Conservation (phyloP, 2,329 filamentous ascomycete species). For the Kalmusia sp. region DNA sequence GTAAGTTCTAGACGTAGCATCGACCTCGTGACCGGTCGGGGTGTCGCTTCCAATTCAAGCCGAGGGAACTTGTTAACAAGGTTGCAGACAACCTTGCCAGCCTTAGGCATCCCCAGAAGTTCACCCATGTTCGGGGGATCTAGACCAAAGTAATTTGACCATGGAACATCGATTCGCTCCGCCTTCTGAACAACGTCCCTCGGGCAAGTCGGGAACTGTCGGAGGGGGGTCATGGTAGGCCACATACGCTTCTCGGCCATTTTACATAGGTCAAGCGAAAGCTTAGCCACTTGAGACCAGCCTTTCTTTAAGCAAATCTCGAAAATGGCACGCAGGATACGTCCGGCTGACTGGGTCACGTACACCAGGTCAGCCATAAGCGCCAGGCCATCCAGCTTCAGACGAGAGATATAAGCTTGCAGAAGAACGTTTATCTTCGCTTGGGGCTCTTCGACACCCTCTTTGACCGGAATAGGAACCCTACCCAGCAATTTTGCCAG, state of each 20-base stretch:
- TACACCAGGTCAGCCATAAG: slow-evolving; percentile 99
- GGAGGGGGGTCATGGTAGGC: slow-evolving; percentile 96
- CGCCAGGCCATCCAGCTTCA: slow-evolving; percentile 91
- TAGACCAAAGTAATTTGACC: slow-evolving; percentile 93
- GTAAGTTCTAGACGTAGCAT: slow-evolving; percentile 90
- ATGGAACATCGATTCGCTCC: slow-evolving; percentile 92
- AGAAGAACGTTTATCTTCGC: slow-evolving; percentile 98
- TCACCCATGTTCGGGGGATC: slow-evolving; percentile 97
- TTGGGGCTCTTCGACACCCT: slow-evolving; percentile 94
- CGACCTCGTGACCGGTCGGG: slow-evolving; percentile 92
- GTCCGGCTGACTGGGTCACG: slow-evolving; percentile 95
- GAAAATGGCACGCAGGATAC: slow-evolving; percentile 93
- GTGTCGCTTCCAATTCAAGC: slow-evolving; percentile 89
- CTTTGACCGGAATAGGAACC: slow-evolving; percentile 96
- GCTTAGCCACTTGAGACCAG: slow-evolving; percentile 92
- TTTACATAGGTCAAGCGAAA: slow-evolving; percentile 92
- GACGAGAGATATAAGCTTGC: slow-evolving; percentile 93
- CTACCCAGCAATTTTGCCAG: slow-evolving; percentile 87
- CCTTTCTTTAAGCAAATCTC: slow-evolving; percentile 98
- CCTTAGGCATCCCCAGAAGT: slow-evolving; percentile 86
- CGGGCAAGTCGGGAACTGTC: slow-evolving; percentile 82
- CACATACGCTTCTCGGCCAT: slow-evolving; percentile 99
- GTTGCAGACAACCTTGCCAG: slow-evolving; percentile 82
- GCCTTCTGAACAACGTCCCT: slow-evolving; percentile 89
- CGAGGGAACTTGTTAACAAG: slow-evolving; percentile 92